These are phyloP conservation scores for Fraxinus americana DNA, from an alignment of 257 asterid species.

Conservation along the genomic window DNA sequence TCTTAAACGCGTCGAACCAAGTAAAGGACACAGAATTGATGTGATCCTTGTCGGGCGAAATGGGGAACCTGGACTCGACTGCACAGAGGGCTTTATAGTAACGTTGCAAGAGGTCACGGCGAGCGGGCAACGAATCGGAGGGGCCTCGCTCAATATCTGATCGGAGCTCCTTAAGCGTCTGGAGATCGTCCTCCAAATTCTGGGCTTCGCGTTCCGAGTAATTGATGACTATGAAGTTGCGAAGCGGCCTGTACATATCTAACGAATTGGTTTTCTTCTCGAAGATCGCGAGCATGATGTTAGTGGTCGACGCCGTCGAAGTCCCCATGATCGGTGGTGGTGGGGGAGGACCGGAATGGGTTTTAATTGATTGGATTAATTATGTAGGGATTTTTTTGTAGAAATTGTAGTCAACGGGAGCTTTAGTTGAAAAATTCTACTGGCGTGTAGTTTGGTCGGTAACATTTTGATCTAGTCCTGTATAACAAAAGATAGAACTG, in stretches of 20 bases:
- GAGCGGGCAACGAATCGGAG: slow-evolving; percentile 66
- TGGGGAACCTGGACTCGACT: slow-evolving; percentile 90
- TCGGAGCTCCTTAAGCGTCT: slow-evolving; percentile 73
- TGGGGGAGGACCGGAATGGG: background rate
- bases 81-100: slow-evolving; percentile 93
- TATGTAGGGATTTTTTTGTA: background rate
- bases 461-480: too few species aligned
- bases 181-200: slow-evolving; percentile 84
- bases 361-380: background rate
- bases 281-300: slow-evolving; percentile 79
- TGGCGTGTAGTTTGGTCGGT: background rate
- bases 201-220: slow-evolving; percentile 95
- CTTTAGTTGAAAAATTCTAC: background rate
- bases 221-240: slow-evolving; percentile 73
- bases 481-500: too few species aligned
- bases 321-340: slow-evolving; percentile 57
- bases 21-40: slow-evolving; percentile 71
- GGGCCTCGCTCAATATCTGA: slow-evolving; percentile 68
- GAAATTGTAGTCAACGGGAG: background rate
- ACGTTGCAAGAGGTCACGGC: slow-evolving; percentile 84
- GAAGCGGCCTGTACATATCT: slow-evolving; percentile 86
- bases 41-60: slow-evolving; percentile 86
- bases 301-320: slow-evolving; percentile 58
- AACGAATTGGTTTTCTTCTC: slow-evolving; percentile 83
- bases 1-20: slow-evolving; percentile 96